Conservation (phyloP, 805 yeast species). For the Ascoidea rubescens region DNA sequence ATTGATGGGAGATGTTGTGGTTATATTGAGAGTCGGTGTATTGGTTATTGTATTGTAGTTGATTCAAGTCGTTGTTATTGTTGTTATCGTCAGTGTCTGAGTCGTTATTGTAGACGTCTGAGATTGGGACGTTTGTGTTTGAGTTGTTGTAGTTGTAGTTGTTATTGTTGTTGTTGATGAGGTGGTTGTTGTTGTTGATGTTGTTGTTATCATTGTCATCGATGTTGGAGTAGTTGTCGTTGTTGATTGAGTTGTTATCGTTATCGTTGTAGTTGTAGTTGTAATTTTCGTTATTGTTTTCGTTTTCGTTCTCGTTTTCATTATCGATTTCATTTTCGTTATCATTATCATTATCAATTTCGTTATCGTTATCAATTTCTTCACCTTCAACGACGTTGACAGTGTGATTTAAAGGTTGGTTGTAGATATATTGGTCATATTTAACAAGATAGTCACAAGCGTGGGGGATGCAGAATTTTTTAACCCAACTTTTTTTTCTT, state of each 20-base stretch:
- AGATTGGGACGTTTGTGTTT: too few relatives aligned
- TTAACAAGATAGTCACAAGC: conserved; percentile 6
- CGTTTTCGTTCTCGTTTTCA: conserved; percentile 2
- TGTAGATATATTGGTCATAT: conserved; percentile 4
- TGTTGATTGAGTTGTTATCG: conserved; percentile 8
- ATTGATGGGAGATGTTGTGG: too few relatives aligned
- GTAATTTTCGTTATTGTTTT: not conserved
- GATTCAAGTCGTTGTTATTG: conserved; percentile 2
- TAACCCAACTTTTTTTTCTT: conserved; percentile 7
- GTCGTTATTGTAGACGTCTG: conserved; percentile 6
- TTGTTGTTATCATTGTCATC: not conserved
- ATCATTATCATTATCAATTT: not conserved
- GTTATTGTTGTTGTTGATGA: not conserved
- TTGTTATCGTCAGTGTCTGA: conserved; percentile 10
- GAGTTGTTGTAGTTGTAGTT: not conserved
- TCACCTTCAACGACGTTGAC: not conserved
- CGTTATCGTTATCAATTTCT: not conserved
- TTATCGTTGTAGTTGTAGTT: conserved; percentile 18
- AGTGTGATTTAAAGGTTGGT: not conserved
- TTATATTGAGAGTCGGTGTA: too few relatives aligned
- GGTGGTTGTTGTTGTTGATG: not conserved
- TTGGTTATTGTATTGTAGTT: too few relatives aligned
- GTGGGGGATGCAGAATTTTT: conserved; percentile 8
- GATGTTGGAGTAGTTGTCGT: not conserved
- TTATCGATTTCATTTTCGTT: conserved; percentile 1